These are phyloP conservation scores for Rehmannia glutinosa DNA, from an alignment of 257 asterid genomes.

Conservation along the genomic window DNA sequence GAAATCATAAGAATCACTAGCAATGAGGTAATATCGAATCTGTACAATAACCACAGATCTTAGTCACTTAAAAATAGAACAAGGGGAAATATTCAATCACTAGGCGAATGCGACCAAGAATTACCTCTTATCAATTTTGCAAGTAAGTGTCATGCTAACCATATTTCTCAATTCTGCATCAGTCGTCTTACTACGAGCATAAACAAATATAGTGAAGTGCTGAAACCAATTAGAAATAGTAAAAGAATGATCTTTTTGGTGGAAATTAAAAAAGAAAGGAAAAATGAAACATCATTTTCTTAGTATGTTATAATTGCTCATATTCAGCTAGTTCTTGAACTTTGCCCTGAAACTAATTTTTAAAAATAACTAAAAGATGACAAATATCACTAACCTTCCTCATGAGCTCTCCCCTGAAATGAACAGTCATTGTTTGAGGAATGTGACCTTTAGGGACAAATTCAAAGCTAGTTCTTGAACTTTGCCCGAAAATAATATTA, in stretches of 20 bases:
- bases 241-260: too few relatives aligned
- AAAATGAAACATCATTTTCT: background rate
- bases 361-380: too few relatives aligned
- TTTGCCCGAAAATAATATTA: constrained; percentile 65
- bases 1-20: constrained; percentile 5
- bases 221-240: constrained; percentile 30
- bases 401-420: constrained; percentile 90
- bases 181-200: constrained; percentile 98
- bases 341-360: too few relatives aligned
- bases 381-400: constrained; percentile 59
- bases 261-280: background rate
- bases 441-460: constrained; percentile 97
- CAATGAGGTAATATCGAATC: background rate
- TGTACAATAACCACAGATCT: background rate
- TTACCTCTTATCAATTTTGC: constrained; percentile 92
- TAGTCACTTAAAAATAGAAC: background rate
- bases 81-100: background rate
- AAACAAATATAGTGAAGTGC: constrained; percentile 90
- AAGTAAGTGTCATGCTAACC: constrained; percentile 94
- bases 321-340: too few relatives aligned
- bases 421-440: constrained; percentile 89
- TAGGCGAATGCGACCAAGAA: background rate
- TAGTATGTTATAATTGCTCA: background rate
- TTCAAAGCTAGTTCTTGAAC: constrained; percentile 87
- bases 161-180: constrained; percentile 79